Evolutionary conservation across 768 basidiomycete species (phyloP).

Genomic region (Tricholoma bakamatsutake): DNA sequence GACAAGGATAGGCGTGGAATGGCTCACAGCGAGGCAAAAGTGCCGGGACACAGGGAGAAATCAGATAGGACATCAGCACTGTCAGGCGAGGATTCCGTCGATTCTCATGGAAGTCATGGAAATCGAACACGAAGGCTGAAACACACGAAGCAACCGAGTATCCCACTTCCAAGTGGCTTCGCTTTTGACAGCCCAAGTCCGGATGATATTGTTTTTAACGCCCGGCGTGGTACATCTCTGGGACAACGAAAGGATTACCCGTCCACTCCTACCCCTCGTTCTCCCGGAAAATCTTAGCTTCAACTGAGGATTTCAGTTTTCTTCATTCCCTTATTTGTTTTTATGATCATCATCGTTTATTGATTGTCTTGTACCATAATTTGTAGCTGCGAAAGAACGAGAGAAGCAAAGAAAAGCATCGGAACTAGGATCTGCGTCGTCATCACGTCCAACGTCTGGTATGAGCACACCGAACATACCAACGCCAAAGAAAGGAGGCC

Average conservation of each 20-base stretch:
- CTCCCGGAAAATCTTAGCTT: constrained; percentile 19
- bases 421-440: constrained; percentile 34
- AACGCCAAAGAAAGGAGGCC: constrained; percentile 37
- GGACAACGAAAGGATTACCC: constrained; percentile 28
- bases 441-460: constrained; percentile 42
- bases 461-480: constrained; percentile 35
- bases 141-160: constrained; percentile 24
- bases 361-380: constrained; percentile 34
- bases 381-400: constrained; percentile 73
- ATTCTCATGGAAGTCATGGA: constrained; percentile 17
- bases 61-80: not conserved
- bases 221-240: constrained; percentile 69
- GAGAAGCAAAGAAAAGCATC: constrained; percentile 58
- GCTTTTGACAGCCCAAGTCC: constrained; percentile 84
- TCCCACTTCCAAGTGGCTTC: constrained; percentile 38
- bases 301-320: constrained; percentile 15
- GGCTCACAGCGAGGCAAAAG: constrained; percentile 26
- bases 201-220: constrained; percentile 81
- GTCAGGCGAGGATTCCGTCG: constrained; percentile 1
- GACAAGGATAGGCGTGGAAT: constrained; percentile 24
- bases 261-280: constrained; percentile 11
- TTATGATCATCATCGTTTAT: constrained; percentile 22
- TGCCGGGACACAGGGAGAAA: constrained; percentile 13
- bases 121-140: constrained; percentile 21
- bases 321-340: constrained; percentile 14